These are phyloP conservation scores for Russula virescens DNA, from an alignment of 768 basidiomycete species.

Conservation along the genomic window DNA sequence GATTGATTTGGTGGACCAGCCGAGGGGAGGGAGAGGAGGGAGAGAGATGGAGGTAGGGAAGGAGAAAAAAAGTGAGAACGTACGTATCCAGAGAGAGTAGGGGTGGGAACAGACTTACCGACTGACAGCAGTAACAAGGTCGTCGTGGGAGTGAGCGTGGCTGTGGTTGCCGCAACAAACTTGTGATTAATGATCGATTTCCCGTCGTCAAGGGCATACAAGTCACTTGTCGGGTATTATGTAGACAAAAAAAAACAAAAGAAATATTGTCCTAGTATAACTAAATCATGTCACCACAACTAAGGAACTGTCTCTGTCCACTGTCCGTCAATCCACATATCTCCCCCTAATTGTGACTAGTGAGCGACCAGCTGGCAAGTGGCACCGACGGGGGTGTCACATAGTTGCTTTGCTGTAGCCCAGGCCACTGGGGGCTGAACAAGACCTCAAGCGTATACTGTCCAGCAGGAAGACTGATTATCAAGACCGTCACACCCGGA, in stretches of 20 bases:
- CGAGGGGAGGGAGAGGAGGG: conserved; percentile 2
- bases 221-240: too few relatives aligned
- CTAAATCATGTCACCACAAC: neutral
- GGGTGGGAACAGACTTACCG: too few relatives aligned
- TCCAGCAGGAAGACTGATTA: conserved; percentile 63
- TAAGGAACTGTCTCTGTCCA: neutral
- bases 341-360: conserved; percentile 59
- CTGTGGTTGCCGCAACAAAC: too few relatives aligned
- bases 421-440: conserved; percentile 91
- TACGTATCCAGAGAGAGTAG: neutral
- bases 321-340: neutral
- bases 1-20: conserved; percentile 23
- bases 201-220: neutral
- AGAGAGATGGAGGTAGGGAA: neutral
- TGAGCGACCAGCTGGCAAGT: conserved; percentile 69
- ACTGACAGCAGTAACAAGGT: too few relatives aligned
- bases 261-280: neutral
- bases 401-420: conserved; percentile 52
- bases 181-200: too few relatives aligned
- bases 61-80: neutral
- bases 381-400: conserved; percentile 68
- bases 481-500: conserved; percentile 71
- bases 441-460: conserved; percentile 74
- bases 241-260: neutral
- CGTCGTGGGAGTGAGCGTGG: too few relatives aligned